These are phyloP conservation scores for Nectriaceae sp. DNA, from an alignment of 2,329 filamentous ascomycete species.

Conservation along the genomic window DNA sequence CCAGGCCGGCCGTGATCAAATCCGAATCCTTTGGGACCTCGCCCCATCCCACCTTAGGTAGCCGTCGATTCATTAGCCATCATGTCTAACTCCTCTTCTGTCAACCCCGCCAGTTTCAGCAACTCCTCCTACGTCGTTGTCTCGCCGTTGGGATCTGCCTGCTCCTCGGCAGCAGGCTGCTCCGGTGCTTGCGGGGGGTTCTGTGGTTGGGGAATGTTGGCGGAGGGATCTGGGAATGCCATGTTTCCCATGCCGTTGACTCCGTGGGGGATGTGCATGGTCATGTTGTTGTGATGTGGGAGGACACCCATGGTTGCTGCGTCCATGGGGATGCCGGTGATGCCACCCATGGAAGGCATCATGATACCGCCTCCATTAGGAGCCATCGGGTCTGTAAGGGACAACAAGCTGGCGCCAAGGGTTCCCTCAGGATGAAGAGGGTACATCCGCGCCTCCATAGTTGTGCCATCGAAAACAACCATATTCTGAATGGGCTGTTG, in stretches of 20 bases:
- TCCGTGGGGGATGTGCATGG: too few species aligned
- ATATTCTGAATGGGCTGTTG: constrained; percentile 97
- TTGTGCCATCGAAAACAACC: constrained; percentile 85
- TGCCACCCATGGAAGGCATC: constrained; percentile 22
- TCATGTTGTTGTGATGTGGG: constrained; percentile 23
- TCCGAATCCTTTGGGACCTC: too few species aligned
- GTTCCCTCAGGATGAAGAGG: constrained; percentile 71
- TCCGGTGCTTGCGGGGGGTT: constrained; percentile 4
- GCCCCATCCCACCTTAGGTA: too few species aligned
- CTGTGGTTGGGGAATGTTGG: constrained; percentile 9
- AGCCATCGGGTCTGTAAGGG: constrained; percentile 21
- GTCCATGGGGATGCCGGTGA: constrained; percentile 26
- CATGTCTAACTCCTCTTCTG: not conserved
- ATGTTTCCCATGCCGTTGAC: too few species aligned
- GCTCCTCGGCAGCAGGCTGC: constrained; percentile 10
- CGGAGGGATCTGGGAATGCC: too few species aligned
- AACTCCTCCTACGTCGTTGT: not conserved
- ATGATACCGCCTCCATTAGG: constrained; percentile 27
- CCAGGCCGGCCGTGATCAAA: not conserved
- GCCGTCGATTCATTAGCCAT: too few species aligned
- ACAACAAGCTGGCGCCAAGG: constrained; percentile 52
- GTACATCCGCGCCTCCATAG: constrained; percentile 77
- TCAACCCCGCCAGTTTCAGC: too few species aligned
- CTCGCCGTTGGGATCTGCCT: constrained; percentile 8
- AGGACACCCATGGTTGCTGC: constrained; percentile 24